Conservation (phyloP, 1,284 basidiomycete species). For the Wolfiporia cocos region DNA sequence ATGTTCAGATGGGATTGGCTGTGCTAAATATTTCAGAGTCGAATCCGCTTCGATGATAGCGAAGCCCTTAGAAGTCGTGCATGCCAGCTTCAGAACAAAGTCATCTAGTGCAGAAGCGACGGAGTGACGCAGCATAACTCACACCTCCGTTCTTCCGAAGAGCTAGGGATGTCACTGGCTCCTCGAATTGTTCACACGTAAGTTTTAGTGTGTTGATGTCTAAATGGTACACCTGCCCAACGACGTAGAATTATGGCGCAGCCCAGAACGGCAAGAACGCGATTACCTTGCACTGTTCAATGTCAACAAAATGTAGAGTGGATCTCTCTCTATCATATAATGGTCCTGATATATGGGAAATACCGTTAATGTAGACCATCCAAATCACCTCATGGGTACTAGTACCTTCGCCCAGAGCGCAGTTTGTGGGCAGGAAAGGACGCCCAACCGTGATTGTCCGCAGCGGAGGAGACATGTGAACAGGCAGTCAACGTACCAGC, state of each 20-base stretch:
- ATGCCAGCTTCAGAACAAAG: slow-evolving; percentile 40
- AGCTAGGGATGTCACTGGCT: slow-evolving; percentile 48
- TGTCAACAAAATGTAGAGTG: slow-evolving; percentile 63
- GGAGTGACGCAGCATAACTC: background rate
- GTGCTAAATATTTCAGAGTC: slow-evolving; percentile 38
- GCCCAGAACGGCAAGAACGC: no score
- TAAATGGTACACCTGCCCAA: slow-evolving; percentile 46
- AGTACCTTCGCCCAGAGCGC: slow-evolving; percentile 60
- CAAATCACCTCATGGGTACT: background rate
- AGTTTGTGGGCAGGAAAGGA: slow-evolving; percentile 51
- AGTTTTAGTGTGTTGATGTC: slow-evolving; percentile 35
- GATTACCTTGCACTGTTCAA: slow-evolving; percentile 46
- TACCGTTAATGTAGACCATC: slow-evolving; percentile 3
- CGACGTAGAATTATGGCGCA: background rate
- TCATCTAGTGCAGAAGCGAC: background rate
- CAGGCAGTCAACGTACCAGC: no score
- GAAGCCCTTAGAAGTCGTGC: slow-evolving; percentile 46
- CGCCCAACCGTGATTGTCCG: slow-evolving; percentile 26
- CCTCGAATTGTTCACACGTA: slow-evolving; percentile 40
- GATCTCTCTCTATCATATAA: slow-evolving; percentile 49
- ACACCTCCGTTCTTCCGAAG: slow-evolving; percentile 37
- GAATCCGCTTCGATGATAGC: slow-evolving; percentile 41
- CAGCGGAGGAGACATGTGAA: slow-evolving; percentile 1
- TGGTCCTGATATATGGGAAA: slow-evolving; percentile 37
- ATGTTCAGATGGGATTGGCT: slow-evolving; percentile 40